Evolutionary conservation across 2,329 filamentous ascomycete species (phyloP), one percentile per base, ranked within the genome.

Genomic region (Graphilbum ipis-grandicollis): DNA sequence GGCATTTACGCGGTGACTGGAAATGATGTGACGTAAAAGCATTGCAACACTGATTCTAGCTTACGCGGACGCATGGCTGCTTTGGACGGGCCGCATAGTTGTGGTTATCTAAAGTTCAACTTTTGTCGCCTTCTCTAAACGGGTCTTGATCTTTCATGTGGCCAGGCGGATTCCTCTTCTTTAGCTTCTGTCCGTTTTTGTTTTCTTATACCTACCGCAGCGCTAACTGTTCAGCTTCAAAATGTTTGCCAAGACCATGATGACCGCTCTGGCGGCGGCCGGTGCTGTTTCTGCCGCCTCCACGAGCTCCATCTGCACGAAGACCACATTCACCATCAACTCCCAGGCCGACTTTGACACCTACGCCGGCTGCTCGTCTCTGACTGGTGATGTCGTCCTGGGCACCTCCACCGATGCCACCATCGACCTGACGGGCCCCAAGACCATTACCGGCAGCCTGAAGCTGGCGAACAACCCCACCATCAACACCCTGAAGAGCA

Each of bases 341-440:
- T 75, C 68, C 57, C 68, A 63, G 38, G 69, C 71, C 47, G 68
- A 81, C 52, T 74, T 70, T 39, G 65, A 64, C 15, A 54, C 53
- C 34, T 60, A 88, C 41, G 55, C 67, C 37, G 50, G 53, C 44
- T 93, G 86, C 69, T 53, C 59, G n/a, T 79, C 70, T 39, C 67
- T 82, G 52, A 59, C 69, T 36, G 84, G 79, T 50, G 66, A 70
- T 53, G 63, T 93, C 43, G 65, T 71, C 44, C 66, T 93, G 45
- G 66, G 65, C 43, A 61, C 63, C 28, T 52, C 55, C 36, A 65
- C 74, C 29, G 57, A 65, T 36, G 69, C 68, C 33, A 55, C 57
- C 43, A 65, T 93, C 46, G 57, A 61, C 38, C 57, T 94, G 45
- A 60, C 70, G 49, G 75, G 76, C 35, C 57, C 71, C 33, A 49